A percentile compares a stretch with the other conserved stretches of the same genome.
phyloP scores from a whole-genome alignment of 2,329 filamentous ascomycete genomes.

The Thielaviopsis populi region DNA sequence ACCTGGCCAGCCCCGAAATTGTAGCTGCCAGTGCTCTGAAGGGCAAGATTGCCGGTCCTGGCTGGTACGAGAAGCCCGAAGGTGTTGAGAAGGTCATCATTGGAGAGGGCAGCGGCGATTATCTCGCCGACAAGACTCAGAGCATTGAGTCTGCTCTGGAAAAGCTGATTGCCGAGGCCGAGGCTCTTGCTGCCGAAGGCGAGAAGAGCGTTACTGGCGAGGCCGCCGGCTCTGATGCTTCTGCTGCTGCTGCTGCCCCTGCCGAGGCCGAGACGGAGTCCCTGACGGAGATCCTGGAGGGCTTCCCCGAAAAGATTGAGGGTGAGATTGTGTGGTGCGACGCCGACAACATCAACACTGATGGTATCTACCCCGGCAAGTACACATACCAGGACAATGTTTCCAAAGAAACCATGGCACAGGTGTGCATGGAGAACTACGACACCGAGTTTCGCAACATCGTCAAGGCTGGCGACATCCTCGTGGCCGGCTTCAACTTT shows the following conservation, averaged over 20 bases:
- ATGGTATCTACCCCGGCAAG: conserved; percentile 79
- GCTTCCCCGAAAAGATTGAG: conserved; percentile 67
- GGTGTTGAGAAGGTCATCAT: conserved; percentile 51
- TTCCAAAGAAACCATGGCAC: conserved; percentile 61
- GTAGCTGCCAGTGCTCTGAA: conserved; percentile 75
- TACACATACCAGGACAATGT: conserved; percentile 86
- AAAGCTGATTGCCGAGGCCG: conserved; percentile 53
- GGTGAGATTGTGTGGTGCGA: conserved; percentile 86
- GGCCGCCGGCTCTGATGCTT: conserved; percentile 19
- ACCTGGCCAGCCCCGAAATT: conserved; percentile 77
- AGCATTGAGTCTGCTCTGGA: conserved; percentile 57
- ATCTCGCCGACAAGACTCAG: conserved; percentile 47
- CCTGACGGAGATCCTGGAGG: conserved; percentile 59
- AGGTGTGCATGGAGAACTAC: conserved; percentile 91
- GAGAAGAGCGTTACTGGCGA: conserved; percentile 32
- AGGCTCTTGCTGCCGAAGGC: conserved; percentile 41
- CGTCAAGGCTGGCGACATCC: conserved; percentile 57
- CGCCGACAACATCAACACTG: conserved; percentile 71
- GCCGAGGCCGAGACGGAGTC: conserved; percentile 24
- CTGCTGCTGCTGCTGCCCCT: conserved; percentile 20
- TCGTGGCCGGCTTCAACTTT: conserved; percentile 80
- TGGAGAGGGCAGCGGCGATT: conserved; percentile 55
- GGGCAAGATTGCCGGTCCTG: conserved; percentile 60
- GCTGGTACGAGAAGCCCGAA: conserved; percentile 59
- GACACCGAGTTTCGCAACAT: conserved; percentile 53